phyloP scores from a whole-genome alignment of 306 rosid genomes.

The Quercus glauca region DNA sequence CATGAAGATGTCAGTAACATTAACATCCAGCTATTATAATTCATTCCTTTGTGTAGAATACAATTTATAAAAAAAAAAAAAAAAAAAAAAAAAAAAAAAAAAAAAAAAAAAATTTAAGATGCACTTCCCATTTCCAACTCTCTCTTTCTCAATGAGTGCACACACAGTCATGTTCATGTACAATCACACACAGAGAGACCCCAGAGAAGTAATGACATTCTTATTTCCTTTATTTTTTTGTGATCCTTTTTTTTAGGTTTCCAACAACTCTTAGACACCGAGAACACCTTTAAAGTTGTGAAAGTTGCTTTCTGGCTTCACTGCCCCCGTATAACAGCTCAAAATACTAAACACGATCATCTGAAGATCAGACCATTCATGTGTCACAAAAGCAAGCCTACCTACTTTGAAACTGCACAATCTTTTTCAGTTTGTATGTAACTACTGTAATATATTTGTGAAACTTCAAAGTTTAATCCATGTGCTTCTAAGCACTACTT shows the following conservation, averaged over 20 bases:
- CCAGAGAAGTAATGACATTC: background rate
- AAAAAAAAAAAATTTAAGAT: background rate
- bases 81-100: background rate
- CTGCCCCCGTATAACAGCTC: background rate
- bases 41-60: background rate
- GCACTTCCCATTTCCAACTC: background rate
- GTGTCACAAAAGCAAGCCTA: background rate
- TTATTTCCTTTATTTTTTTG: background rate
- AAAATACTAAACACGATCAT: background rate
- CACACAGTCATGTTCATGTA: background rate
- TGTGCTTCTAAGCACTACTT: background rate
- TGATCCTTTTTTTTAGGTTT: background rate
- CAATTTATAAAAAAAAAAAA: background rate
- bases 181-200: background rate
- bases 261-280: background rate
- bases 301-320: background rate
- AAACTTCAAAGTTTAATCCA: background rate
- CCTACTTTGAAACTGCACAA: background rate
- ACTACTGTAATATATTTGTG: background rate
- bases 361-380: background rate
- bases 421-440: background rate
- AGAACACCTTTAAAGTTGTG: background rate
- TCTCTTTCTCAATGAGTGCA: background rate
- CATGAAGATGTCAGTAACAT: constrained; percentile 5
- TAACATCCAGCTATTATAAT: background rate